phyloP scores from a whole-genome alignment of 371 early-diverging fungal species.

The Mucor lusitanicus region DNA sequence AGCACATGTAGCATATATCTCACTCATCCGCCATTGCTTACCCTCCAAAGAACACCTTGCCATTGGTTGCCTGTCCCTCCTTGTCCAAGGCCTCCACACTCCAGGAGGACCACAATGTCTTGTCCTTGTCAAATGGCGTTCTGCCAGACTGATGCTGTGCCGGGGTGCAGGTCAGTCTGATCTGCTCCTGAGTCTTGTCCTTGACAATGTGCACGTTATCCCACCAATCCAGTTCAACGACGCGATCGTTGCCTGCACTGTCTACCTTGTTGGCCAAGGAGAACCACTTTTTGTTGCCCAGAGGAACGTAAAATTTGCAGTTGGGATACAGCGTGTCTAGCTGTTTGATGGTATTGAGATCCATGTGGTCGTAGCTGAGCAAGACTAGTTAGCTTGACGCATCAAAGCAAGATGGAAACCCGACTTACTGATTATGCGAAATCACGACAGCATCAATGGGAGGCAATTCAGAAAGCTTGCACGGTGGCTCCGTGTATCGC shows the following conservation, averaged over 20 bases:
- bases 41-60: conserved; percentile 72
- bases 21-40: conserved; percentile 14
- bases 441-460: conserved; percentile 72
- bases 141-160: conserved; percentile 81
- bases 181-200: conserved; percentile 14
- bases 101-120: conserved; percentile 81
- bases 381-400: not conserved
- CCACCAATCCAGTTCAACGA: conserved; percentile 83
- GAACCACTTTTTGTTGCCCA: conserved; percentile 74
- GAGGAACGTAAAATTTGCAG: conserved; percentile 69
- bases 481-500: conserved; percentile 69
- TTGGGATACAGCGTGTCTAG: conserved; percentile 45
- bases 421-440: conserved; percentile 65
- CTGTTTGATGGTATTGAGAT: conserved; percentile 54
- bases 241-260: conserved; percentile 42
- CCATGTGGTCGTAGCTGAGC: conserved; percentile 73
- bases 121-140: conserved; percentile 60
- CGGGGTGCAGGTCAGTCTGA: conserved; percentile 67
- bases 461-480: conserved; percentile 65
- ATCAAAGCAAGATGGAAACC: too few relatives aligned
- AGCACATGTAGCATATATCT: too few relatives aligned
- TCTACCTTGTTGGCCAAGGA: conserved; percentile 22
- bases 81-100: conserved; percentile 45
- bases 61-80: conserved; percentile 22
- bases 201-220: conserved; percentile 50